Evolutionary conservation across 164 flowering plant species (phyloP).

Genomic region (Kingdonia uniflora): DNA sequence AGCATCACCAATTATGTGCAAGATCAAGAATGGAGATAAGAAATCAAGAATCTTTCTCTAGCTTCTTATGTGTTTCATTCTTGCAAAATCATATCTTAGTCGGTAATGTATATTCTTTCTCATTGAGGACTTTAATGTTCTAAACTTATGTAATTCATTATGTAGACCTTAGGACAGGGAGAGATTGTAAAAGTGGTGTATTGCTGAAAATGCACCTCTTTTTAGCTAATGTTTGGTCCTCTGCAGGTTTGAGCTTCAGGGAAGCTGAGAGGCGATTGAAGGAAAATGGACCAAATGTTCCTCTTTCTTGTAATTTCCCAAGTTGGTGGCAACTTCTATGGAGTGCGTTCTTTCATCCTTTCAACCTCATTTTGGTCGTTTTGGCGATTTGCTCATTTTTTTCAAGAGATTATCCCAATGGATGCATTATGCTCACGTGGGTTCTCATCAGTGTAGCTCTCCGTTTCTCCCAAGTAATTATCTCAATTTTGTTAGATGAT

Average conservation of each 20-base stretch:
- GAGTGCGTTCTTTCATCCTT: slow-evolving; percentile 73
- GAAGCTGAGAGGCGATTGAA: slow-evolving; percentile 60
- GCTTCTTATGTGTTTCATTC: background rate
- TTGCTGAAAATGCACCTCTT: background rate
- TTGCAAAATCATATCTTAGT: background rate
- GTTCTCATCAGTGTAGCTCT: slow-evolving; percentile 61
- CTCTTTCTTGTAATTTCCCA: slow-evolving; percentile 40
- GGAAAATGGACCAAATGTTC: slow-evolving; percentile 67
- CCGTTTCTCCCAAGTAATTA: slow-evolving; percentile 57
- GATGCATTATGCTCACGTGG: slow-evolving; percentile 53
- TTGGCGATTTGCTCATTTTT: slow-evolving; percentile 49
- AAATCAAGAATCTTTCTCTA: too few species aligned
- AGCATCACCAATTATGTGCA: too few species aligned
- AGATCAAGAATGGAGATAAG: too few species aligned
- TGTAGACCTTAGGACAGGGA: too few species aligned
- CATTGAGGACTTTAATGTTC: too few species aligned
- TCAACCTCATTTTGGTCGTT: slow-evolving; percentile 58
- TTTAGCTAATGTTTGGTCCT: background rate
- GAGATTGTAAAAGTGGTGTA: background rate
- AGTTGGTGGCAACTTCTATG: slow-evolving; percentile 77
- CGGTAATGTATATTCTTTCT: background rate
- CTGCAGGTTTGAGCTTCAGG: slow-evolving; percentile 59
- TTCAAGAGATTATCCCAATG: slow-evolving; percentile 48
- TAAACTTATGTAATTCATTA: too few species aligned
- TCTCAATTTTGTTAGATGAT: background rate